A percentile compares a stretch with the other conserved stretches of the same genome.
These are phyloP conservation scores for Fusarium tupiense DNA, from an alignment of 2,329 filamentous ascomycete species.

Conservation along the genomic window DNA sequence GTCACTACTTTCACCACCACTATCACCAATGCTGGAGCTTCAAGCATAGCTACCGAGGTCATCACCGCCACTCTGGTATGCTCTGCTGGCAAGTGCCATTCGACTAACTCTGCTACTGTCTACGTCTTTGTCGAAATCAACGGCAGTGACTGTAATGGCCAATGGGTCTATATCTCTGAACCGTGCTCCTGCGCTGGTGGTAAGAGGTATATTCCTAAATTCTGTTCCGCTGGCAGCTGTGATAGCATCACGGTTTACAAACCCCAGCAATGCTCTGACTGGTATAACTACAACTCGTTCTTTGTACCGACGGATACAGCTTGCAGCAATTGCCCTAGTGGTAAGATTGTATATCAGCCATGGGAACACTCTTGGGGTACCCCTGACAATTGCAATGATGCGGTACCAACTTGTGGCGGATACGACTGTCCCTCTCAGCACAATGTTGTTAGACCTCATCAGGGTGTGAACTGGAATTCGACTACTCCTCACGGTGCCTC, in stretches of 20 bases:
- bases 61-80: conserved; percentile 30
- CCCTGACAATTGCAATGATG: not conserved
- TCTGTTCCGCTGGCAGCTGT: conserved; percentile 24
- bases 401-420: not conserved
- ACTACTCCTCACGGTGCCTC: not conserved
- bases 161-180: conserved; percentile 30
- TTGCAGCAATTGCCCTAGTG: not conserved
- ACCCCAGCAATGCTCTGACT: conserved; percentile 26
- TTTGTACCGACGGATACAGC: not conserved
- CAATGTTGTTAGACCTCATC: not conserved
- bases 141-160: conserved; percentile 21
- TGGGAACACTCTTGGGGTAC: conserved; percentile 18
- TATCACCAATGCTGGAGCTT: not conserved
- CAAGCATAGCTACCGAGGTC: not conserved
- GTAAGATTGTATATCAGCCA: conserved; percentile 31
- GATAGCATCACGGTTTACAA: conserved; percentile 31
- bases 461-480: not conserved
- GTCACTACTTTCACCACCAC: conserved; percentile 29
- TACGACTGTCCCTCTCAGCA: not conserved
- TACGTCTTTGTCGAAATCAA: conserved; percentile 33
- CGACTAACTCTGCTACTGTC: not conserved
- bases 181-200: conserved; percentile 31
- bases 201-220: conserved; percentile 21
- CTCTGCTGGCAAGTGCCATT: conserved; percentile 23
- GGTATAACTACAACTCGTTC: conserved; percentile 11